phyloP scores from a whole-genome alignment of 345 rosid genomes.

The Salix arbutifolia region DNA sequence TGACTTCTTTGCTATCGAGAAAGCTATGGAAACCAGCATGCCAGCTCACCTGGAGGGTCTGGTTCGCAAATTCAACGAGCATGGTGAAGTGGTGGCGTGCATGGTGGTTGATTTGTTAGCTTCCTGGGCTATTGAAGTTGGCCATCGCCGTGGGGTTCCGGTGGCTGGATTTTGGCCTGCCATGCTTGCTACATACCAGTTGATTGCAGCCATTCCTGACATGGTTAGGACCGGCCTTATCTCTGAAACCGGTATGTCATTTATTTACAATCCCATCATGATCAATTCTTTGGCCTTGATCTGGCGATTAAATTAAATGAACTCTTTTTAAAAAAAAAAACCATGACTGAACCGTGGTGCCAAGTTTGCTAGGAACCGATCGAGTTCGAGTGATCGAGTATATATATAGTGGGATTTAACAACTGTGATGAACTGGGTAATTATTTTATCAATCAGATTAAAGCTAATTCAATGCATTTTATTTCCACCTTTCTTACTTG shows the following conservation, averaged over 20 bases:
- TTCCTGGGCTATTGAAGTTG: conserved; percentile 63
- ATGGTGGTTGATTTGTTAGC: conserved; percentile 69
- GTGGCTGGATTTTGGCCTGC: conserved; percentile 78
- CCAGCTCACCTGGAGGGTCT: conserved; percentile 52
- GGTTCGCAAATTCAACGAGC: conserved; percentile 25
- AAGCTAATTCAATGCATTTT: too few species aligned
- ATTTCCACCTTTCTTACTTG: too few species aligned
- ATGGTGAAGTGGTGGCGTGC: conserved; percentile 33
- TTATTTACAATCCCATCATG: background rate
- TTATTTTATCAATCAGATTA: too few species aligned
- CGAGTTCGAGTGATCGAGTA: too few species aligned
- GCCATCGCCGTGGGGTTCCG: conserved; percentile 44
- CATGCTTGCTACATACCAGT: conserved; percentile 53
- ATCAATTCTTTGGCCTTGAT: too few species aligned
- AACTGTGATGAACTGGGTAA: too few species aligned
- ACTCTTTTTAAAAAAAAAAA: too few species aligned
- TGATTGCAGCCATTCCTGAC: conserved; percentile 61
- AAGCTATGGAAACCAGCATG: conserved; percentile 55
- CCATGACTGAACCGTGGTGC: too few species aligned
- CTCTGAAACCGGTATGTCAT: conserved; percentile 44
- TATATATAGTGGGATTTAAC: too few species aligned
- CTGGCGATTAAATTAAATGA: too few species aligned
- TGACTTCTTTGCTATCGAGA: conserved; percentile 64
- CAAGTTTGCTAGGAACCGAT: too few species aligned
- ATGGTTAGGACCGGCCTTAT: conserved; percentile 44